Percentiles rank a stretch among this genome's conserved stretches.
Evolutionary conservation across 192 early-diverging fungal genomes (phyloP).

Genomic region (Phlyctochytrium arcticum): DNA sequence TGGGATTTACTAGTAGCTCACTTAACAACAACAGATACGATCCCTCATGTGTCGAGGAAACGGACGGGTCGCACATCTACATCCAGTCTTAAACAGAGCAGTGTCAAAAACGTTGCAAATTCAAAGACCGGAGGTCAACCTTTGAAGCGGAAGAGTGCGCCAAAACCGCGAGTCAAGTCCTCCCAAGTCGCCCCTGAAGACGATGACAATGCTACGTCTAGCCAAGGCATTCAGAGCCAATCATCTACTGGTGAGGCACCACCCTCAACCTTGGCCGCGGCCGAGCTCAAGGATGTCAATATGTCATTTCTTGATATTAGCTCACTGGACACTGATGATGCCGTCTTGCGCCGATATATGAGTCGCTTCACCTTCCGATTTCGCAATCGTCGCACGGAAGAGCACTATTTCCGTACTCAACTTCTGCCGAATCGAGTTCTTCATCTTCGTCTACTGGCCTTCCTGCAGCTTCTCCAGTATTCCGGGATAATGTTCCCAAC

Average conservation of each 20-base stretch:
- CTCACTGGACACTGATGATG: background rate
- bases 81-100: background rate
- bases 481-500: slow-evolving; percentile 9
- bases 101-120: background rate
- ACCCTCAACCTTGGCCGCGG: too few species aligned
- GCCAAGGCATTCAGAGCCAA: background rate
- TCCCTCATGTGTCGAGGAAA: background rate
- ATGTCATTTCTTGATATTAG: background rate
- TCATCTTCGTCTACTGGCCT: slow-evolving; percentile 13
- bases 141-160: too few species aligned
- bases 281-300: background rate
- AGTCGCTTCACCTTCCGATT: slow-evolving; percentile 25
- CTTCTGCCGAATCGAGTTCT: slow-evolving; percentile 31
- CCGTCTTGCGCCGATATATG: background rate
- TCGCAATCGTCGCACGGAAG: slow-evolving; percentile 18
- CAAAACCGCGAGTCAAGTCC: background rate
- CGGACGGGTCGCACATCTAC: background rate
- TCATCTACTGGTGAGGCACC: too few species aligned
- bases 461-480: slow-evolving; percentile 17
- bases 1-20: background rate
- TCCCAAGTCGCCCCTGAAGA: background rate
- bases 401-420: slow-evolving; percentile 28
- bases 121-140: background rate
- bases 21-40: slow-evolving; percentile 4
- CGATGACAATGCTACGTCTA: background rate